A percentile compares a stretch with the other conserved stretches of the same genome.
Evolutionary conservation across 495 filamentous ascomycete genomes (phyloP).

Genomic region (Baudoinia panamericana): DNA sequence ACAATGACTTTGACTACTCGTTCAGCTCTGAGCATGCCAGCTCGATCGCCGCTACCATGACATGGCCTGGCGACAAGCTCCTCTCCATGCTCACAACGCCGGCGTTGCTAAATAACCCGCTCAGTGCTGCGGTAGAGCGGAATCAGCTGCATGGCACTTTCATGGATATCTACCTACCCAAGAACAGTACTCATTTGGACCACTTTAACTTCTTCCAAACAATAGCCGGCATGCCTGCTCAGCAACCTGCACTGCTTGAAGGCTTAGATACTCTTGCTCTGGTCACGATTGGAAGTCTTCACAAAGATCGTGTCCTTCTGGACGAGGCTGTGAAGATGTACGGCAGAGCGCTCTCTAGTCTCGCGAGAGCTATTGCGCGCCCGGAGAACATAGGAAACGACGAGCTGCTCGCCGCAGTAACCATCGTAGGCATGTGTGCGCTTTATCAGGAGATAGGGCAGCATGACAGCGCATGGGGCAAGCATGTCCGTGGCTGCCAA

Average conservation of each 20-base stretch:
- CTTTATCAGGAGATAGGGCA: conserved; percentile 15
- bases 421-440: conserved; percentile 10
- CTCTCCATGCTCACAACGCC: neutral
- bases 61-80: neutral
- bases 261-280: conserved; percentile 12
- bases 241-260: conserved; percentile 7
- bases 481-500: conserved; percentile 11
- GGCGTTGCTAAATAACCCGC: too few species aligned
- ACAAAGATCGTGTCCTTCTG: conserved; percentile 9
- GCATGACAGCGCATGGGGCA: conserved; percentile 7
- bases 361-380: conserved; percentile 3
- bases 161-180: conserved; percentile 15
- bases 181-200: neutral
- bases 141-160: conserved; percentile 8
- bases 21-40: too few species aligned
- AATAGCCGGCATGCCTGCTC: neutral
- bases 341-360: conserved; percentile 5
- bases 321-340: conserved; percentile 6
- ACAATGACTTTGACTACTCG: too few species aligned
- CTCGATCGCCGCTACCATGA: neutral
- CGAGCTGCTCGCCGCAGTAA: conserved; percentile 11
- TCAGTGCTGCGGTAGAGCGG: conserved; percentile 10
- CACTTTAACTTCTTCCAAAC: conserved; percentile 12
- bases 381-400: conserved; percentile 5
- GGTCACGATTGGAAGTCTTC: conserved; percentile 12